Evolutionary conservation across 176 grass and related monocot species (phyloP).

Genomic region (Oryza australiensis): DNA sequence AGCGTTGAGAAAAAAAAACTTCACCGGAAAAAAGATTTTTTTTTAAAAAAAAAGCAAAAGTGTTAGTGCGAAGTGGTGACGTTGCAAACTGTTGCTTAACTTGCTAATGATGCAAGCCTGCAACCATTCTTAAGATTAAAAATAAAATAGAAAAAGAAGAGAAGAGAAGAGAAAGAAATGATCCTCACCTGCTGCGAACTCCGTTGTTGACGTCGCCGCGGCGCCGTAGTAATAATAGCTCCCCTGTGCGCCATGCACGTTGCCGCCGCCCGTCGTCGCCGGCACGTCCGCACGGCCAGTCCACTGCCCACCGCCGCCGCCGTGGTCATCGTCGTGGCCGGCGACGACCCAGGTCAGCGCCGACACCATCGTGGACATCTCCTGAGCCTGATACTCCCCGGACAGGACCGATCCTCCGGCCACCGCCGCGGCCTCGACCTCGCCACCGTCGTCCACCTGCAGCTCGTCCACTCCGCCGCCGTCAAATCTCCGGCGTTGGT

Average conservation of each 20-base stretch:
- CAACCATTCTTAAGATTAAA: not conserved
- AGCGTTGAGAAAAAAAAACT: not conserved
- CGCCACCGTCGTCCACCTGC: not conserved
- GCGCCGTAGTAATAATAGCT: not conserved
- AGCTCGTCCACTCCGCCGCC: not conserved
- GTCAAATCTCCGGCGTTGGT: conserved; percentile 1
- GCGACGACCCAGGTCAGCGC: conserved; percentile 63
- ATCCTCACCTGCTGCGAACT: conserved; percentile 30
- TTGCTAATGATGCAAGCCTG: conserved; percentile 5
- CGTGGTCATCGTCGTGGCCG: not conserved
- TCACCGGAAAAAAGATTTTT: too few species aligned
- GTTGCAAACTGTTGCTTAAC: not conserved
- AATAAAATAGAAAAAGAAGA: not conserved
- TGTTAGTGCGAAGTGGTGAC: not conserved
- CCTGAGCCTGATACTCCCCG: conserved; percentile 50
- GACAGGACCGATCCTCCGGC: conserved; percentile 35
- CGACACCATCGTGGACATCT: conserved; percentile 71
- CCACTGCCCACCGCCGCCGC: not conserved
- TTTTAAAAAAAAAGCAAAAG: conserved; percentile 1
- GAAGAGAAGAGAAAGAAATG: not conserved
- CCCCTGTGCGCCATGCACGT: conserved; percentile 24
- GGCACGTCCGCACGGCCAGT: not conserved
- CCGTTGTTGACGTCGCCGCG: conserved; percentile 15
- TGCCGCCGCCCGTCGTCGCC: not conserved
- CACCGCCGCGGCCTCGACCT: not conserved